Percentiles rank a stretch among this genome's conserved stretches.
Conservation (phyloP, 1,284 basidiomycete species). For the Puccinia novopanici region DNA sequence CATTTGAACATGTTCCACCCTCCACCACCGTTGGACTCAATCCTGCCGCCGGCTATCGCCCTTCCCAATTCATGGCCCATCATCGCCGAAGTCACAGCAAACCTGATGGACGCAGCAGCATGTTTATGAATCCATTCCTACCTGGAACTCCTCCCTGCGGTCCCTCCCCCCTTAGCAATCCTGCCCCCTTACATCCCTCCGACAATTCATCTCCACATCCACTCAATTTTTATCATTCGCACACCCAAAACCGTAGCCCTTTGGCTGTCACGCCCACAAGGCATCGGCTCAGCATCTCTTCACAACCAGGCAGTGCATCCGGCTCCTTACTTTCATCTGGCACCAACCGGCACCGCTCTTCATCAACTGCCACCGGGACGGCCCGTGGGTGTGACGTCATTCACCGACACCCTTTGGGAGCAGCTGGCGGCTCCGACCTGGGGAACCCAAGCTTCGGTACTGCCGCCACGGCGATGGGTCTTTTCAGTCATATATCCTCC, state of each 20-base stretch:
- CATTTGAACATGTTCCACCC: neutral
- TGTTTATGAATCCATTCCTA: constrained; percentile 13
- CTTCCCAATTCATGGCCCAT: constrained; percentile 12
- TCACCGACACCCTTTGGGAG: neutral
- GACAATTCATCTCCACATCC: neutral
- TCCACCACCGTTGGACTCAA: neutral
- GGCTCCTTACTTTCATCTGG: neutral
- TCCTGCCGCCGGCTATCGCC: neutral
- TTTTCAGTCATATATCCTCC: constrained; percentile 1
- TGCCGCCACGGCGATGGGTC: constrained; percentile 8
- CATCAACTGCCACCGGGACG: constrained; percentile 22
- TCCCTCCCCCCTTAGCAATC: constrained; percentile 9
- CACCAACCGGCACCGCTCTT: constrained; percentile 30
- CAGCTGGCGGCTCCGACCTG: neutral
- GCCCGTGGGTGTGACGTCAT: constrained; percentile 22
- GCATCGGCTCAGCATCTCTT: constrained; percentile 47
- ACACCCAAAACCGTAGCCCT: neutral
- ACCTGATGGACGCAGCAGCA: constrained; percentile 39
- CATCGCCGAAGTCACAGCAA: constrained; percentile 49
- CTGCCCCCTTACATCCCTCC: constrained; percentile 7
- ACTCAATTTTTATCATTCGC: constrained; percentile 14
- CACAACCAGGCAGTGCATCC: constrained; percentile 30
- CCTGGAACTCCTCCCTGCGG: constrained; percentile 1
- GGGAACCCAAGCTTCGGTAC: constrained; percentile 23
- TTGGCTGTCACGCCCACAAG: constrained; percentile 6